A percentile compares a stretch with the other conserved stretches of the same genome.
phyloP scores from a whole-genome alignment of 306 rosid genomes.

The Prinsepia uniflora region DNA sequence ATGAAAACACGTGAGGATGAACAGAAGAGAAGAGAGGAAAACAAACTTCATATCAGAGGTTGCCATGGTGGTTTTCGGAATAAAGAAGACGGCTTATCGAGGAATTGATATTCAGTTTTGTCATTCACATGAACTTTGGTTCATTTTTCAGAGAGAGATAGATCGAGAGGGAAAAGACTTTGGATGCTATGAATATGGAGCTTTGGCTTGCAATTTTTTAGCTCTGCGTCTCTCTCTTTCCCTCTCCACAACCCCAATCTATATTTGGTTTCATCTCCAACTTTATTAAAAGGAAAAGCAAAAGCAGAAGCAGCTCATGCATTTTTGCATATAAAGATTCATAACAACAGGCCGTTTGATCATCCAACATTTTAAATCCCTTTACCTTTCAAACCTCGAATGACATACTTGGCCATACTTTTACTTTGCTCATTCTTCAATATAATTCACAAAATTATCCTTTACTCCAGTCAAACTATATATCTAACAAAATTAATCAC shows the following conservation, averaged over 20 bases:
- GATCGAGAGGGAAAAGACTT: constrained; percentile 15
- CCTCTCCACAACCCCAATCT: constrained; percentile 8
- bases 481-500: too few species aligned
- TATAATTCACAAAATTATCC: constrained; percentile 2
- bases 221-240: neutral
- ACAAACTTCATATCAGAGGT: constrained; percentile 29
- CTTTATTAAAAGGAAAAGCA: constrained; percentile 74
- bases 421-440: neutral
- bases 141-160: neutral
- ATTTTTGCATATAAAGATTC: constrained; percentile 37
- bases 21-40: constrained; percentile 19
- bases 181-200: constrained; percentile 9
- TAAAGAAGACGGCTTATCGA: constrained; percentile 22
- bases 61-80: constrained; percentile 17
- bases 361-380: constrained; percentile 16
- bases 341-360: constrained; percentile 55
- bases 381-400: constrained; percentile 2
- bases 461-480: too few species aligned
- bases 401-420: constrained; percentile 3
- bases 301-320: constrained; percentile 40
- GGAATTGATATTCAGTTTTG: constrained; percentile 5
- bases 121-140: constrained; percentile 5
- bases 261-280: constrained; percentile 52
- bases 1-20: constrained; percentile 32
- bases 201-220: constrained; percentile 7